Evolutionary conservation across 208 protist genomes (phyloP), one percentile per base, ranked within the genome.

Genomic region (Trichomonas gallinae): DNA sequence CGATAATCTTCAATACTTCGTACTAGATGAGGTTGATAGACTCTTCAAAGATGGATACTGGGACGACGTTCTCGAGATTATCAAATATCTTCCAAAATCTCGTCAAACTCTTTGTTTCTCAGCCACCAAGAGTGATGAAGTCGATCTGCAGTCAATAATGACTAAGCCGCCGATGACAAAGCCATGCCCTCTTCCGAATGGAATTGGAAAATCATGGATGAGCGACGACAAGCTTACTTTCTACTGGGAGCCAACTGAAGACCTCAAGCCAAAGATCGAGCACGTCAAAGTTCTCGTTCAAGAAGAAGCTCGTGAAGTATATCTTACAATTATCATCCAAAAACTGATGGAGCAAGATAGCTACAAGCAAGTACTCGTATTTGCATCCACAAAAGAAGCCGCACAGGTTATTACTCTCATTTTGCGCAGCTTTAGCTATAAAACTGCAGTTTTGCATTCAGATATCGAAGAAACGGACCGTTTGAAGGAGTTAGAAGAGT

Each of bases 31-130:
- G 96, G 98, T 97, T 3, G 97, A 98, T 88, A 97, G 97, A 46
- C 96, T 98, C 96, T 97, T 98, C 36, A 97, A 97, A 17, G 85
- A 96, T 13, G 97, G 97, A 38, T 98, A 98, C 44, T 96, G 85
- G 13, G 23, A 42, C 26, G 96, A 97, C 23, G 40, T 98, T 58
- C 96, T 45, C 0, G 11, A 48, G n/a, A 97, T 98, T 48, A 17
- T 63, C 40, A n/a, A 31, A n/a, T 45, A 82, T 98, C 49, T 96
- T 83, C 38, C 93, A 44, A 38, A 51, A 26, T 21, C 44, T 23
- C 97, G 97, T 42, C 98, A 98, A 96, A 98, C 97, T 45, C 96
- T 98, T 17, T 97, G 98, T 49, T 98, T 98, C 97, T 98, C 97
- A n/a, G 98, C 98, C 0, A 98, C 98, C 48, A 97, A 98, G 96